Percentiles rank a stretch among this genome's conserved stretches.
phyloP scores from a whole-genome alignment of 176 grass and related monocot species.

The Aegilops bicornis region DNA sequence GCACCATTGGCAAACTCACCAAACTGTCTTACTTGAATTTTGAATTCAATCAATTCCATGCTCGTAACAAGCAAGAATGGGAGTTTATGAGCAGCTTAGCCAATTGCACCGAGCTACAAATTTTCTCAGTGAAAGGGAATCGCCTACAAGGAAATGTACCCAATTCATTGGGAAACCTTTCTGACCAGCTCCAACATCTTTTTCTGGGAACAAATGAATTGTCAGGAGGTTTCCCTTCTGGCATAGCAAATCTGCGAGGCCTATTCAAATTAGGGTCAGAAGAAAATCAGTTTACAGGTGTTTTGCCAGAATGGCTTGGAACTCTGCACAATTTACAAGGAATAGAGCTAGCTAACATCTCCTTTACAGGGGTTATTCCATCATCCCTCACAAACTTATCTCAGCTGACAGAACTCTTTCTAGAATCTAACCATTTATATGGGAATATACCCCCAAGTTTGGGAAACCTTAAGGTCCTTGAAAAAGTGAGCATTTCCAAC shows the following conservation, averaged over 20 bases:
- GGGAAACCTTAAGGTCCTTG: not conserved
- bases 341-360: not conserved
- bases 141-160: not conserved
- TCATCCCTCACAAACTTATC: constrained; percentile 4
- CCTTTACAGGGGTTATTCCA: not conserved
- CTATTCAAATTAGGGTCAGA: not conserved
- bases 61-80: not conserved
- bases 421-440: not conserved
- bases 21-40: not conserved
- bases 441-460: not conserved
- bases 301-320: not conserved
- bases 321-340: not conserved
- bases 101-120: not conserved
- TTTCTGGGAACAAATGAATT: not conserved
- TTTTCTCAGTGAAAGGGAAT: not conserved
- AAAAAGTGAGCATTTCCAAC: not conserved
- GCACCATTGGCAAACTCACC: not conserved
- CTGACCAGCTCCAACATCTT: not conserved
- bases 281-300: not conserved
- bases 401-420: not conserved
- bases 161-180: not conserved
- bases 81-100: not conserved
- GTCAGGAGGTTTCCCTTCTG: not conserved
- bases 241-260: not conserved
- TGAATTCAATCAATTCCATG: not conserved